Evolutionary conservation across 192 early-diverging fungal genomes (phyloP).

Genomic region (Kappamyces sp.): DNA sequence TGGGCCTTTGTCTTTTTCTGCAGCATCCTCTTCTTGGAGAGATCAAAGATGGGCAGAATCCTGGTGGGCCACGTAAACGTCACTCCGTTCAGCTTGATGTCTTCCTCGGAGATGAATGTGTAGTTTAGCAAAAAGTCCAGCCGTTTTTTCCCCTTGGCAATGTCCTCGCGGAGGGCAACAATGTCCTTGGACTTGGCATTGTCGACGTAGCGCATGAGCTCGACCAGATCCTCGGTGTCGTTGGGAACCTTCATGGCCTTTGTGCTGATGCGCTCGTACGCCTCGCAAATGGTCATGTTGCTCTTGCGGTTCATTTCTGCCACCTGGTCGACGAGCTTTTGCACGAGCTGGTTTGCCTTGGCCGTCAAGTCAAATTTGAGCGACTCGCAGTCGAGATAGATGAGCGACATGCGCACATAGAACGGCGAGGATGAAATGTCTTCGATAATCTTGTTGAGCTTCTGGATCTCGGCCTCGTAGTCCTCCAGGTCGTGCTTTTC

Average conservation of each 20-base stretch:
- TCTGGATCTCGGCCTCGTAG: conserved; percentile 60
- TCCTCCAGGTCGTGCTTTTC: conserved; percentile 61
- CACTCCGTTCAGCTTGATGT: conserved; percentile 58
- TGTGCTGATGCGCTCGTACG: conserved; percentile 55
- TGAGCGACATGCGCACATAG: conserved; percentile 52
- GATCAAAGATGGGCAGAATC: conserved; percentile 57
- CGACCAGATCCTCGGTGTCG: conserved; percentile 54
- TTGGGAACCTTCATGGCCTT: conserved; percentile 53
- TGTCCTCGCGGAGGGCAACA: conserved; percentile 44
- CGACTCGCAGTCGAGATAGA: conserved; percentile 53
- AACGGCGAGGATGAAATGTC: conserved; percentile 47
- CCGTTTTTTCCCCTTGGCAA: conserved; percentile 46
- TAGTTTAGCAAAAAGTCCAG: conserved; percentile 55
- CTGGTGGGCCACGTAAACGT: conserved; percentile 63
- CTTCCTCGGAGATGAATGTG: conserved; percentile 53
- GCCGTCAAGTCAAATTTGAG: conserved; percentile 48
- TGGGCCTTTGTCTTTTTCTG: conserved; percentile 61
- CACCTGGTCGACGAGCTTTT: conserved; percentile 55
- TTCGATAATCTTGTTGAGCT: conserved; percentile 50
- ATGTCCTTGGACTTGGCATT: conserved; percentile 46
- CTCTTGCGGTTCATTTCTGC: conserved; percentile 54
- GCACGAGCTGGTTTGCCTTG: conserved; percentile 55
- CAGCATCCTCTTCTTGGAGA: conserved; percentile 54
- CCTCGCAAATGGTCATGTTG: conserved; percentile 52
- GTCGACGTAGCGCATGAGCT: conserved; percentile 54